Conservation (phyloP, 352 stramenopile genomes). For the Halophytophthora polymorphica region DNA sequence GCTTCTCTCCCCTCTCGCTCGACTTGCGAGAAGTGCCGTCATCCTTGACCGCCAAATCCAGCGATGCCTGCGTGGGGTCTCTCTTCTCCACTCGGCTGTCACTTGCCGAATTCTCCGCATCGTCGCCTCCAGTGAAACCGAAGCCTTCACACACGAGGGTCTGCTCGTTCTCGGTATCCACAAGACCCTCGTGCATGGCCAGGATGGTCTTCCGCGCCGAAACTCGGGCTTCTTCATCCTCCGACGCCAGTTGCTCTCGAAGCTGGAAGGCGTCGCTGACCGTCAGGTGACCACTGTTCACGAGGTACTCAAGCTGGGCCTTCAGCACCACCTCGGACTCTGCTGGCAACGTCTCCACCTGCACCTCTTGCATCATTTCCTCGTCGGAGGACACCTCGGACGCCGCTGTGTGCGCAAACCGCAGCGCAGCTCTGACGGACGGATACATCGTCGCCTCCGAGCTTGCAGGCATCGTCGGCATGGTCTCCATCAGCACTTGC, state of each 20-base stretch:
- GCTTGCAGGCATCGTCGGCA: slow-evolving; percentile 6
- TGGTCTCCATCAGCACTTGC: not conserved
- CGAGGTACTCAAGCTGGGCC: slow-evolving; percentile 74
- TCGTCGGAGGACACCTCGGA: too few species aligned
- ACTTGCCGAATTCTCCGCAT: slow-evolving; percentile 5
- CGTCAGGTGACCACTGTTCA: slow-evolving; percentile 60
- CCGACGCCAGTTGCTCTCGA: slow-evolving; percentile 52
- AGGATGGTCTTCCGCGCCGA: slow-evolving; percentile 62
- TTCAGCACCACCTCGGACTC: slow-evolving; percentile 40
- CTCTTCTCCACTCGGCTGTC: slow-evolving; percentile 12
- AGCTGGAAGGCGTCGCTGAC: slow-evolving; percentile 72
- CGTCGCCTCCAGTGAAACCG: slow-evolving; percentile 25
- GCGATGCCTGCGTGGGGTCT: too few species aligned
- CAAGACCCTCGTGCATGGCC: slow-evolving; percentile 54
- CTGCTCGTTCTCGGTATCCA: slow-evolving; percentile 21
- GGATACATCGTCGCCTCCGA: slow-evolving; percentile 4
- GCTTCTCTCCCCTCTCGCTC: slow-evolving; percentile 14
- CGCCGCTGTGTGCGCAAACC: too few species aligned
- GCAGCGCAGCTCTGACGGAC: not conserved
- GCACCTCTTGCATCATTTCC: too few species aligned
- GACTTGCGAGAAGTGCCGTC: not conserved
- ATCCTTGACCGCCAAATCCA: slow-evolving; percentile 3
- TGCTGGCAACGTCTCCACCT: too few species aligned
- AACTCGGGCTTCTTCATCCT: slow-evolving; percentile 37
- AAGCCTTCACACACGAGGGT: slow-evolving; percentile 26